phyloP scores from a whole-genome alignment of 257 asterid genomes.

The Lycium ferocissimum region DNA sequence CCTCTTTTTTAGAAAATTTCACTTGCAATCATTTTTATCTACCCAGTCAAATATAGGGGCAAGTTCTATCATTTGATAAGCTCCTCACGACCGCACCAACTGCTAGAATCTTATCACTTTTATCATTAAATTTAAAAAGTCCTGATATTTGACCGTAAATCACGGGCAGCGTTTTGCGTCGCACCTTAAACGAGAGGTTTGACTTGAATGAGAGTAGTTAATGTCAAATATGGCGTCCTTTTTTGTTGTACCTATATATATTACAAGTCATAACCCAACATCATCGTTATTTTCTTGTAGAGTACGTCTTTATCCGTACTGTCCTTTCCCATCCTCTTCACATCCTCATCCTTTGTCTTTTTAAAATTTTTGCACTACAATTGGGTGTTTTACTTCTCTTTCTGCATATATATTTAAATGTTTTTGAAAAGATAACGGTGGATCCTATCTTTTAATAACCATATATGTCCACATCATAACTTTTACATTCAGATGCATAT shows the following conservation, averaged over 20 bases:
- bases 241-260: neutral
- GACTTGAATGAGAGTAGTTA: neutral
- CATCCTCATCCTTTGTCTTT: neutral
- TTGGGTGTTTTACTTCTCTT: neutral
- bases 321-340: slow-evolving; percentile 3
- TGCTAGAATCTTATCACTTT: neutral
- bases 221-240: slow-evolving; percentile 20
- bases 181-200: neutral
- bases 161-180: neutral
- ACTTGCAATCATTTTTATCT: no score
- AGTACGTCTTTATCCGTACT: slow-evolving; percentile 25
- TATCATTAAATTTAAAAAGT: neutral
- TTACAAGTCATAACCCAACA: neutral
- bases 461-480: neutral
- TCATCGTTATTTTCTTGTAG: neutral
- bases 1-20: no score
- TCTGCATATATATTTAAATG: neutral
- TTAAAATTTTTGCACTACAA: neutral
- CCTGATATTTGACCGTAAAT: neutral
- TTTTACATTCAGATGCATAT: neutral
- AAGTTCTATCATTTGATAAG: neutral
- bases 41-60: no score
- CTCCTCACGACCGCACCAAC: neutral
- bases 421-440: neutral
- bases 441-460: neutral